A percentile compares a stretch with the other conserved stretches of the same genome.
phyloP scores from a whole-genome alignment of 2,329 filamentous ascomycete species.

The Claviceps digitariae region DNA sequence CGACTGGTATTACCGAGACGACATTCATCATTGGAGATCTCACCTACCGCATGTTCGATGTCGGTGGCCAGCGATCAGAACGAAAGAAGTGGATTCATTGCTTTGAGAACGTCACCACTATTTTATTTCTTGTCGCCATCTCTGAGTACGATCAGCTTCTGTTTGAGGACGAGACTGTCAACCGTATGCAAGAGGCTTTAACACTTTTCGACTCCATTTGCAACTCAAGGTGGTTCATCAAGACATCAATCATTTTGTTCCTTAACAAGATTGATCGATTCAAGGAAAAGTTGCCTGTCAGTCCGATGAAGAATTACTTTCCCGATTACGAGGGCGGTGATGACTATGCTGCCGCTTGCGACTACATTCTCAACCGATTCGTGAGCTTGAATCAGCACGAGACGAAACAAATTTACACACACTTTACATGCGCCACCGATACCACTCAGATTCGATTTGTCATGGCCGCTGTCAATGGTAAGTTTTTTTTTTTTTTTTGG shows the following conservation, averaged over 20 bases:
- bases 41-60: conserved; percentile 95
- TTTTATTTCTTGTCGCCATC: conserved; percentile 92
- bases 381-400: conserved; percentile 97
- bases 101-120: conserved; percentile 94
- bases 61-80: conserved; percentile 82
- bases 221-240: conserved; percentile 83
- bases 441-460: conserved; percentile 99
- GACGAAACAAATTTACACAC: conserved; percentile 99
- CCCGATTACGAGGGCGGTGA: conserved; percentile 88
- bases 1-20: conserved; percentile 92
- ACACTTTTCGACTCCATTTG: conserved; percentile 80
- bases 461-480: conserved; percentile 98
- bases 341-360: conserved; percentile 89
- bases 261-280: conserved; percentile 86
- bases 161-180: conserved; percentile 93
- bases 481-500: conserved; percentile 22
- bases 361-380: conserved; percentile 98
- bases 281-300: conserved; percentile 70
- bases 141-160: conserved; percentile 94
- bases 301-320: conserved; percentile 81
- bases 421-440: conserved; percentile 97
- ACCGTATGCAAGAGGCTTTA: conserved; percentile 83
- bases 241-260: conserved; percentile 79
- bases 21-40: conserved; percentile 84
- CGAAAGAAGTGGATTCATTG: conserved; percentile 97